A percentile compares a stretch with the other conserved stretches of the same genome.
Evolutionary conservation across 805 yeast species (phyloP).

Genomic region (Blastobotrys americana): DNA sequence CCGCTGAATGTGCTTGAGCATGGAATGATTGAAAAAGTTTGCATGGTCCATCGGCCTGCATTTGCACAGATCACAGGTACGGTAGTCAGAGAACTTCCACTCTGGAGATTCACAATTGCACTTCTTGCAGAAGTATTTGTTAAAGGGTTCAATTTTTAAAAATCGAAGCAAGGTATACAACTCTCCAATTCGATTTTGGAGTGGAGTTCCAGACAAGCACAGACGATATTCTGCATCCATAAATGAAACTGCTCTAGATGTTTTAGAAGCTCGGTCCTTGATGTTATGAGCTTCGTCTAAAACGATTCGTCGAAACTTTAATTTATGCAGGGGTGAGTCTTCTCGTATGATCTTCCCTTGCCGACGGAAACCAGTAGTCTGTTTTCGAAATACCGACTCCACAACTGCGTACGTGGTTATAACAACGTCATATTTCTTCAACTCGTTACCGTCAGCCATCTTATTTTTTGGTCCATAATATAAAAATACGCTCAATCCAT

Average conservation of each 20-base stretch:
- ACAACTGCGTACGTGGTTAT: slow-evolving; percentile 89
- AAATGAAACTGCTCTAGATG: slow-evolving; percentile 84
- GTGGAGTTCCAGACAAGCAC: slow-evolving; percentile 94
- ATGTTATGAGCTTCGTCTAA: slow-evolving; percentile 97
- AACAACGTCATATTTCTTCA: slow-evolving; percentile 64
- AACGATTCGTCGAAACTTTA: slow-evolving; percentile 75
- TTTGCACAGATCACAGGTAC: slow-evolving; percentile 79
- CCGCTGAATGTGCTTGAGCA: slow-evolving; percentile 88
- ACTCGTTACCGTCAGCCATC: slow-evolving; percentile 47
- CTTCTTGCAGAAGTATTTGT: slow-evolving; percentile 84
- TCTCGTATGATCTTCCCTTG: slow-evolving; percentile 68
- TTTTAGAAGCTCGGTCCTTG: slow-evolving; percentile 88
- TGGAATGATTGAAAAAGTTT: slow-evolving; percentile 90
- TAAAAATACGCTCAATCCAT: slow-evolving; percentile 56
- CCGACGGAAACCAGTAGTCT: slow-evolving; percentile 74
- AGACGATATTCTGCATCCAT: slow-evolving; percentile 68
- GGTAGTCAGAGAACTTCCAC: slow-evolving; percentile 80
- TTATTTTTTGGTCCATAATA: slow-evolving; percentile 79
- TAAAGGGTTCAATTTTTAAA: slow-evolving; percentile 75
- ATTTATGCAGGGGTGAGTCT: slow-evolving; percentile 62
- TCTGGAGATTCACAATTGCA: slow-evolving; percentile 77
- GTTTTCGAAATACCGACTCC: slow-evolving; percentile 79
- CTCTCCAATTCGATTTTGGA: slow-evolving; percentile 95
- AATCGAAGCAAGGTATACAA: slow-evolving; percentile 87
- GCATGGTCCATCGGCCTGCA: slow-evolving; percentile 94